Evolutionary conservation across 1,284 basidiomycete genomes (phyloP).

Genomic region (Taiwanofungus camphoratus): DNA sequence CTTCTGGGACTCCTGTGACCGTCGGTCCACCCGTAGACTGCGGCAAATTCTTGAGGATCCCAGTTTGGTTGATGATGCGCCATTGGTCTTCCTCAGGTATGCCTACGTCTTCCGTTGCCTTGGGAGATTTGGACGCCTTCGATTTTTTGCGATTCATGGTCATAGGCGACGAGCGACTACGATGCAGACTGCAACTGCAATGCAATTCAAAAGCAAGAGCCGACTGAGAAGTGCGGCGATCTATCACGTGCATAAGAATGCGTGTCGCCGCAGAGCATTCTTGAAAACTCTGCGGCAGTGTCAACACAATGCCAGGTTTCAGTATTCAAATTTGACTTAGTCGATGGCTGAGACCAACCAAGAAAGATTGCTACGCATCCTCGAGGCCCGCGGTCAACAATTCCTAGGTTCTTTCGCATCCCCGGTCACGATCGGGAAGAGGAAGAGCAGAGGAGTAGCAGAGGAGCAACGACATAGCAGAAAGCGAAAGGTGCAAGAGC

Average conservation of each 20-base stretch:
- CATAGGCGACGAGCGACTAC: too few species aligned
- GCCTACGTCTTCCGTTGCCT: conserved; percentile 25
- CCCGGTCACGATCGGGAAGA: conserved; percentile 19
- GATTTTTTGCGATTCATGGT: conserved; percentile 34
- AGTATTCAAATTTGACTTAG: too few species aligned
- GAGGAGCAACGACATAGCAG: conserved; percentile 24
- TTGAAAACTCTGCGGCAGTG: too few species aligned
- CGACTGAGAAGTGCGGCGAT: too few species aligned
- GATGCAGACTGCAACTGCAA: too few species aligned
- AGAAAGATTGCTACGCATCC: conserved; percentile 40
- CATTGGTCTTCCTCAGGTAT: conserved; percentile 73
- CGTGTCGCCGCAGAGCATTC: too few species aligned
- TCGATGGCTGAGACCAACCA: too few species aligned
- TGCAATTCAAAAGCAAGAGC: too few species aligned
- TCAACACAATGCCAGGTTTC: too few species aligned
- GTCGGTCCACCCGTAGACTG: conserved; percentile 10
- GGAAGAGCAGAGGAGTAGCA: conserved; percentile 15
- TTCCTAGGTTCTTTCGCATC: conserved; percentile 53
- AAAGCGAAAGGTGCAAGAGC: conserved; percentile 16
- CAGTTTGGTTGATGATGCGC: conserved; percentile 65
- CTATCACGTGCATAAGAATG: too few species aligned
- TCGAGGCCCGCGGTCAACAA: conserved; percentile 61
- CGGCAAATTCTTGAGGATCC: conserved; percentile 48
- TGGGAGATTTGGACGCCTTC: background rate
- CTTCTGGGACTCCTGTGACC: conserved; percentile 10